Percentiles rank a stretch among this genome's conserved stretches.
Evolutionary conservation across 495 filamentous ascomycete genomes (phyloP).

Genomic region (Collariella sp.): DNA sequence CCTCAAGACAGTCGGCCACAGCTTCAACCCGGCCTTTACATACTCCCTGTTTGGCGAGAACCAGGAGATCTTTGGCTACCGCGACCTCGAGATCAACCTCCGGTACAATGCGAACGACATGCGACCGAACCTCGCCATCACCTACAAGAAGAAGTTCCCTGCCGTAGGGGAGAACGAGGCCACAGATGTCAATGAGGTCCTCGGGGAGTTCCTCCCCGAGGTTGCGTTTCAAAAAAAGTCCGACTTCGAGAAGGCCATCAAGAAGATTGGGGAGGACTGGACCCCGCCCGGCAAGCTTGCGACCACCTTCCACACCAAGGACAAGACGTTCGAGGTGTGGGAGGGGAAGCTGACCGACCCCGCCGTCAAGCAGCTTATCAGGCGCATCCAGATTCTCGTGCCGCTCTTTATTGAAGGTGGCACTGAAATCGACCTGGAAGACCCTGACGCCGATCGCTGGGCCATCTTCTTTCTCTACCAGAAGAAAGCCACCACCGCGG

Average conservation of each 20-base stretch:
- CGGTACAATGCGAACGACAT: constrained; percentile 76
- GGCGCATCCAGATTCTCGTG: constrained; percentile 74
- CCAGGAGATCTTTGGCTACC: constrained; percentile 86
- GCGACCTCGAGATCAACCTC: constrained; percentile 64
- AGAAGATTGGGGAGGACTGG: constrained; percentile 49
- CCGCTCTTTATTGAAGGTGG: constrained; percentile 90
- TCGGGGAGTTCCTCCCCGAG: constrained; percentile 61
- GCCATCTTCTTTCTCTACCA: constrained; percentile 78
- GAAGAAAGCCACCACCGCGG: constrained; percentile 42
- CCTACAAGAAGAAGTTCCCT: constrained; percentile 65
- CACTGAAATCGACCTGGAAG: constrained; percentile 58
- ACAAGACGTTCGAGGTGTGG: constrained; percentile 45
- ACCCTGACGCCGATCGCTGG: constrained; percentile 74
- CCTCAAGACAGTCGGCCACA: constrained; percentile 46
- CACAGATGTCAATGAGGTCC: constrained; percentile 52
- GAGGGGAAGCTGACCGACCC: constrained; percentile 42
- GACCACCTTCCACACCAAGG: constrained; percentile 30
- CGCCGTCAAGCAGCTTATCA: constrained; percentile 54
- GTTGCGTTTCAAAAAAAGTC: constrained; percentile 53
- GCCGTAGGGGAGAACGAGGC: constrained; percentile 61
- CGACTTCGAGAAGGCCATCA: constrained; percentile 52
- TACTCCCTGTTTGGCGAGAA: constrained; percentile 89
- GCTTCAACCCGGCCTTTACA: constrained; percentile 79
- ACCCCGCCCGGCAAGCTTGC: constrained; percentile 45
- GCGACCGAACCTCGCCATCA: constrained; percentile 62